Evolutionary conservation across 2,329 filamentous ascomycete species (phyloP).

Genomic region (Trichoderma gracile): DNA sequence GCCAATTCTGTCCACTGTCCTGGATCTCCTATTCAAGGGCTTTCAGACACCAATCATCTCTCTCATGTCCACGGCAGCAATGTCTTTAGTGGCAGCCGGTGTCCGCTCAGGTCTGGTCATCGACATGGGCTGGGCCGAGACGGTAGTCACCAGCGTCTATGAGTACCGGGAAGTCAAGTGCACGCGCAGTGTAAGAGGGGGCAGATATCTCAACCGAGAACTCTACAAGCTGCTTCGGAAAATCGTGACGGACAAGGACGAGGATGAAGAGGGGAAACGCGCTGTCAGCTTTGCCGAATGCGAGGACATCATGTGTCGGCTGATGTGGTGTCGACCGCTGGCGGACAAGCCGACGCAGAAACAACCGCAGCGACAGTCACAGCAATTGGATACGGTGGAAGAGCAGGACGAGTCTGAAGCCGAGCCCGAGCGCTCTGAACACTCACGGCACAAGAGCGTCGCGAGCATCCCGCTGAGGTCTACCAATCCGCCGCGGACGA

Average conservation of each 20-base stretch:
- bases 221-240: slow-evolving; percentile 63
- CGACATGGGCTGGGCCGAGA: slow-evolving; percentile 92
- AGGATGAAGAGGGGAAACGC: slow-evolving; percentile 36
- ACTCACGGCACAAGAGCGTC: slow-evolving; percentile 33
- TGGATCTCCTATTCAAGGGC: slow-evolving; percentile 77
- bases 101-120: slow-evolving; percentile 83
- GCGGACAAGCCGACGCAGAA: slow-evolving; percentile 36
- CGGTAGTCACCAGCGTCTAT: slow-evolving; percentile 79
- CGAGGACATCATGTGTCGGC: slow-evolving; percentile 73
- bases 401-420: slow-evolving; percentile 55
- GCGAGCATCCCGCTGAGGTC: slow-evolving; percentile 51
- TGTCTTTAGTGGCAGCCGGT: slow-evolving; percentile 75
- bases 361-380: slow-evolving; percentile 41
- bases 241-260: slow-evolving; percentile 35
- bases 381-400: slow-evolving; percentile 50
- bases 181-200: slow-evolving; percentile 71
- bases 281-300: slow-evolving; percentile 72
- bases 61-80: slow-evolving; percentile 73
- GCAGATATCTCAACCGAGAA: slow-evolving; percentile 68
- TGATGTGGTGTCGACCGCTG: slow-evolving; percentile 69
- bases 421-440: slow-evolving; percentile 39
- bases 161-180: slow-evolving; percentile 82
- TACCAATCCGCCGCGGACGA: slow-evolving; percentile 51
- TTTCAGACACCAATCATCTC: slow-evolving; percentile 81
- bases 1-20: slow-evolving; percentile 70